phyloP scores from a whole-genome alignment of 768 basidiomycete species.

The Russula sp. region DNA sequence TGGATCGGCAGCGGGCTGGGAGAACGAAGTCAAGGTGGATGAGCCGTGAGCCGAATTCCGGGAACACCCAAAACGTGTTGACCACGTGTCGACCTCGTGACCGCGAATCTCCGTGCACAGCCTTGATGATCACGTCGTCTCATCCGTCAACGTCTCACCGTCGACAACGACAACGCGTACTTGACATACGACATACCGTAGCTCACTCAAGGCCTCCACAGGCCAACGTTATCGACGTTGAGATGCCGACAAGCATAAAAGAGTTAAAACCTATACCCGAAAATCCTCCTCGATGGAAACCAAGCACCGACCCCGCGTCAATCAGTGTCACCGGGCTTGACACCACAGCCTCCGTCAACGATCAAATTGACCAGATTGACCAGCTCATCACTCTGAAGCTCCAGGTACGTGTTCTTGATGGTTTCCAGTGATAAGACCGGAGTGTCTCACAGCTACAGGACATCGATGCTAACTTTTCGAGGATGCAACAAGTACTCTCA shows the following conservation, averaged over 20 bases:
- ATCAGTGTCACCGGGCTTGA: conserved; percentile 72
- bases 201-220: not conserved
- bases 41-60: not conserved
- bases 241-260: not conserved
- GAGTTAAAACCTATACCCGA: conserved; percentile 41
- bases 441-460: conserved; percentile 39
- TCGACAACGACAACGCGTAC: no score
- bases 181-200: no score
- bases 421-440: not conserved
- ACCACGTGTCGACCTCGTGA: not conserved
- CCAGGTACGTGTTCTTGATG: conserved; percentile 44
- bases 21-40: no score
- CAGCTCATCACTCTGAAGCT: conserved; percentile 89
- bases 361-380: conserved; percentile 92
- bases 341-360: conserved; percentile 55
- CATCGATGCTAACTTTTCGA: conserved; percentile 90
- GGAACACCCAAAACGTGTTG: not conserved
- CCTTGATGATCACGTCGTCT: not conserved
- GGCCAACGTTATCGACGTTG: not conserved
- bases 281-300: conserved; percentile 62
- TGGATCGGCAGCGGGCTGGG: no score
- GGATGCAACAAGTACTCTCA: conserved; percentile 78
- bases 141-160: no score
- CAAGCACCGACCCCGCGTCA: conserved; percentile 51
- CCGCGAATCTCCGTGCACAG: not conserved